Base-by-base conservation (phyloP, 805 yeast species). In the Pichia cephalocereana region DNA sequence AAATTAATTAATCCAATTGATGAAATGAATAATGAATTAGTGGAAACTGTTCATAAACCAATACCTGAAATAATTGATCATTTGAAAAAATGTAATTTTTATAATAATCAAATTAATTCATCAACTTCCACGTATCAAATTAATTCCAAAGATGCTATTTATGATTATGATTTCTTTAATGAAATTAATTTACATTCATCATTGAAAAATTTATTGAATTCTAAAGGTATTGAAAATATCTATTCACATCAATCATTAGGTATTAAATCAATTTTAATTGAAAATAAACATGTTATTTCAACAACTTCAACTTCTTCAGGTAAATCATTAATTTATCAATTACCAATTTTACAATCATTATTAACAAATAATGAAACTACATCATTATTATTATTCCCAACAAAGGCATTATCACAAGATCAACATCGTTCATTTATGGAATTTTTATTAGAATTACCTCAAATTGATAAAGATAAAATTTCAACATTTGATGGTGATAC, bases 221-320 rank as follows among this genome's bases (percentile, higher is more conserved):
- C 70, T 10, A 73, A 72, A 51, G 74, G 73, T 2, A 73, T 80
- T 10, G 70, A 73, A 0, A 60, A 68, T 7, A 74, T 91, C 36
- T 93, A 88, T 62, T 62, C 78, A 0, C 99, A 93, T 66, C 99
- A 93, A 62, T 79, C 85, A 1, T 75, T 77, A 45, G 97, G 96
- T 0, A 62, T 90, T 2, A 53, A 52, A 42, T 74, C 81, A 47
- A 74, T 81, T 0, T 64, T 85, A 23, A 47, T 77, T 43, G 56
- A 66, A 0, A 79, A 80, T 0, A 70, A 76, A 43, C 81, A 90
- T 64, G 88, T 89, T 6, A 86, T 93, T 40, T 81, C 90, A 3
- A 82, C 96, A n/a, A 93, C 99, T 0, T 80, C 97, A 0, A 93
- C 99, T 0, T 88, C 97, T 0, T 89, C 97, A 0, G 99, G 99